phyloP scores from a whole-genome alignment of 148 eudicot species.

The Heliosperma pusillum region DNA sequence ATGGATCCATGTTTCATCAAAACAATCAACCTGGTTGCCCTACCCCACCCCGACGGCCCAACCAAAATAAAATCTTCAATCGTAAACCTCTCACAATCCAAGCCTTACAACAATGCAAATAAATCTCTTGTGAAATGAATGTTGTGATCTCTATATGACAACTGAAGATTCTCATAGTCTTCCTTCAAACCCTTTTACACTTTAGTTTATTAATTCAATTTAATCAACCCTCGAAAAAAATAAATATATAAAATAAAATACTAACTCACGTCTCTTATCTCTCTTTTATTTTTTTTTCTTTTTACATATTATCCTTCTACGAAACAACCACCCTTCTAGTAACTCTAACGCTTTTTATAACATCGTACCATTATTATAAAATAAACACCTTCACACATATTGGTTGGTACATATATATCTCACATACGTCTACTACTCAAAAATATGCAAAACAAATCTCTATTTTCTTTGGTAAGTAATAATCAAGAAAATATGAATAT shows the following conservation, averaged over 20 bases:
- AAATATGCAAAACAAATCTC: constrained; percentile 1
- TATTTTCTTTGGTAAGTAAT: neutral
- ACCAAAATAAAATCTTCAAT: too few species aligned
- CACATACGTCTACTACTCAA: neutral
- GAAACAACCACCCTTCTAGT: constrained; percentile 31
- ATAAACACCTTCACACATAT: neutral
- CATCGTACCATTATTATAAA: constrained; percentile 23
- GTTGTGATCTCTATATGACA: constrained; percentile 12
- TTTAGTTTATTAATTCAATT: neutral
- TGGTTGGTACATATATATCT: neutral
- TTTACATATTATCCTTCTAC: constrained; percentile 21
- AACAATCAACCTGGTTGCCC: too few species aligned
- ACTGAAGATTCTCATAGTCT: constrained; percentile 17
- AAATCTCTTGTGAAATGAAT: neutral
- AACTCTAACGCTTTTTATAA: neutral
- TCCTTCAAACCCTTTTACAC: constrained; percentile 10
- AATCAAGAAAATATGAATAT: constrained; percentile 4
- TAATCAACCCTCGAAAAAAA: constrained; percentile 15
- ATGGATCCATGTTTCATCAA: too few species aligned
- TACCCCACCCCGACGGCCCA: too few species aligned
- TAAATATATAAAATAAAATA: neutral
- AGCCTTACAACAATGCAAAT: neutral
- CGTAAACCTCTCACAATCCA: too few species aligned
- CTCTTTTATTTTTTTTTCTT: constrained; percentile 9
- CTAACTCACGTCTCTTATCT: neutral